These are phyloP conservation scores for Eucalyptus viminalis DNA, from an alignment of 345 rosid genomes.

Conservation along the genomic window DNA sequence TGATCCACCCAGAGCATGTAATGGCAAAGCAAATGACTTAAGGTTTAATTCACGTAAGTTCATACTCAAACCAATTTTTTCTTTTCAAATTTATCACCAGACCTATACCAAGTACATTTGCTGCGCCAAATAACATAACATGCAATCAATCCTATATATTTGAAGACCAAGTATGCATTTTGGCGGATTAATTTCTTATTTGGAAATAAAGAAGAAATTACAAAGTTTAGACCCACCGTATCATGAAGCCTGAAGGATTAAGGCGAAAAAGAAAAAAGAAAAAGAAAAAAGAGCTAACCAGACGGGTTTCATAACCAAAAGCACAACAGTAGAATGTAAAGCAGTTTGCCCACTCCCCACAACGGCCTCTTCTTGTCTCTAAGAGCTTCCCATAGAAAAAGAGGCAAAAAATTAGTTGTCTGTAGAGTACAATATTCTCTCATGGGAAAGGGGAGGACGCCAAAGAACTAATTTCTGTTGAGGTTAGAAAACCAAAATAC, in stretches of 20 bases:
- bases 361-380: conserved; percentile 86
- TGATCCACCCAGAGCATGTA: no score
- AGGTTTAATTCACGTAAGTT: no score
- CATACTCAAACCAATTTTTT: no score
- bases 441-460: not conserved
- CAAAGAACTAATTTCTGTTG: not conserved
- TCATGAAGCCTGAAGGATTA: not conserved
- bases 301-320: conserved; percentile 79
- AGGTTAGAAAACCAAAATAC: conserved; percentile 12
- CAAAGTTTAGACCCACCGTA: not conserved
- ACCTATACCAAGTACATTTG: not conserved
- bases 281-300: conserved; percentile 56
- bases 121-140: not conserved
- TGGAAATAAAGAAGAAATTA: not conserved
- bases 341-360: conserved; percentile 99
- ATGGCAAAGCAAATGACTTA: no score
- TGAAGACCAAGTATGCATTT: not conserved
- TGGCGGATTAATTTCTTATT: not conserved
- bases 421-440: not conserved
- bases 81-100: no score
- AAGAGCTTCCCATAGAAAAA: conserved; percentile 39
- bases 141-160: not conserved
- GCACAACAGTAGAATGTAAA: conserved; percentile 85
- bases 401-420: not conserved
- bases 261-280: not conserved